Evolutionary conservation across 225 moss, liverwort and hornwort genomes (phyloP).

Genomic region (Ulota crispa): DNA sequence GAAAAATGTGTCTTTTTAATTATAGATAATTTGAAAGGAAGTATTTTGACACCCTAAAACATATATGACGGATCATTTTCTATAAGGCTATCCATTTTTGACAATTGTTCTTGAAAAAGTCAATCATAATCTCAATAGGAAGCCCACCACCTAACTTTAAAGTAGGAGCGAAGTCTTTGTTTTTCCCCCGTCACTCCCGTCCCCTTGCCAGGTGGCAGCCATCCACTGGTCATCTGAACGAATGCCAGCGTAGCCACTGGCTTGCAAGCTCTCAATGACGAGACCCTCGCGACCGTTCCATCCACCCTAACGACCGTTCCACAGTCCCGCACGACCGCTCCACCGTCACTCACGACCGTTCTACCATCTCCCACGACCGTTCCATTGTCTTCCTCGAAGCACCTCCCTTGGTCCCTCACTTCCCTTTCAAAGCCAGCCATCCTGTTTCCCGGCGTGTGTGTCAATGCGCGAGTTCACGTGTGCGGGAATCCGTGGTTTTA

Average conservation of each 20-base stretch:
- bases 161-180: no score
- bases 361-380: not conserved
- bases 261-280: slow-evolving; percentile 6
- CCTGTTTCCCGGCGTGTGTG: not conserved
- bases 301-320: not conserved
- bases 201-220: slow-evolving; percentile 4
- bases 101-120: no score
- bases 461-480: not conserved
- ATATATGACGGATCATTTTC: no score
- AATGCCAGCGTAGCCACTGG: slow-evolving; percentile 11
- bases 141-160: no score
- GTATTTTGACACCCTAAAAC: no score
- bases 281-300: not conserved
- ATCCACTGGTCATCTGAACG: not conserved
- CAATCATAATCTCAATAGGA: no score
- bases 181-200: not conserved
- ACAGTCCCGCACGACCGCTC: not conserved
- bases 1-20: no score
- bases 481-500: not conserved
- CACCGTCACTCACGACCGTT: not conserved
- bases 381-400: slow-evolving; percentile 6
- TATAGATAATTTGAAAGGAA: no score
- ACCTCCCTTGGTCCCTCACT: not conserved
- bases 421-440: not conserved
- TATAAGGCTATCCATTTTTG: no score